phyloP scores from a whole-genome alignment of 2,329 filamentous ascomycete species.

The Calonectria leucothoes region DNA sequence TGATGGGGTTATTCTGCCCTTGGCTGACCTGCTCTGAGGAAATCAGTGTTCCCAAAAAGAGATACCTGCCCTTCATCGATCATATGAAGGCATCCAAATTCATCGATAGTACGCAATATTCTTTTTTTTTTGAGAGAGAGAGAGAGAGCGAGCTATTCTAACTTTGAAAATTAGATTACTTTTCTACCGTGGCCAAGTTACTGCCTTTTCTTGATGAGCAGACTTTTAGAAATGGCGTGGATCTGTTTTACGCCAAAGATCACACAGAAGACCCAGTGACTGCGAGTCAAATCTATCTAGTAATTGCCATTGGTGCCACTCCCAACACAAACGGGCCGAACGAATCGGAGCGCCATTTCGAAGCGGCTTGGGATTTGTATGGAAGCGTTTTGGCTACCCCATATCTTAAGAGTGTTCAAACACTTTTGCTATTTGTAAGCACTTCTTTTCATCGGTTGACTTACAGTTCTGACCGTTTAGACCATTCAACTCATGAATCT shows the following conservation, averaged over 20 bases:
- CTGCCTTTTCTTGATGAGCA: neutral
- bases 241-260: neutral
- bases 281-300: neutral
- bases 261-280: neutral
- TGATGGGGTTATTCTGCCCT: neutral
- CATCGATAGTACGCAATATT: neutral
- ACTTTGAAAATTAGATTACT: neutral
- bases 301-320: neutral
- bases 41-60: neutral
- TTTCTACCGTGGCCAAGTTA: neutral
- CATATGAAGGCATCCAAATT: neutral
- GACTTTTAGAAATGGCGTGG: neutral
- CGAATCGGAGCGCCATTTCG: neutral
- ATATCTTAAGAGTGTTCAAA: neutral
- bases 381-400: neutral
- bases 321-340: neutral
- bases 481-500: neutral
- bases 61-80: neutral
- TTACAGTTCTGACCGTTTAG: neutral
- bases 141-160: neutral
- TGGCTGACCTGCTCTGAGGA: neutral
- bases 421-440: neutral
- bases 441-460: no score
- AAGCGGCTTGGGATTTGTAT: neutral
- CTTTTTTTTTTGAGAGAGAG: neutral